Evolutionary conservation across 768 basidiomycete species (phyloP).

Genomic region (Pleurotus eryngii): DNA sequence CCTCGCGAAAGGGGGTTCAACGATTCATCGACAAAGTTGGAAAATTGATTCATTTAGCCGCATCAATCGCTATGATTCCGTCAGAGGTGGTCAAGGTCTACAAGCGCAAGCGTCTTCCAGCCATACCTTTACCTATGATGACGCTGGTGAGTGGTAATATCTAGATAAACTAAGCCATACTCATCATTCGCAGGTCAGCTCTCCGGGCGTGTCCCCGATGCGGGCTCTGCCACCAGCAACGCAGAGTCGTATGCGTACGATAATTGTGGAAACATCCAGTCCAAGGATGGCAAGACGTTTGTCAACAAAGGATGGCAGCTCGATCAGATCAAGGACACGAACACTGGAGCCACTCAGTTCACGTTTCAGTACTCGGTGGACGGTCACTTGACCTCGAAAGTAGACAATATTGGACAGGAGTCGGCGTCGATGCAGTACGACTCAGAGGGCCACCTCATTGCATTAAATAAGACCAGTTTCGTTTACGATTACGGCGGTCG

Average conservation of each 20-base stretch:
- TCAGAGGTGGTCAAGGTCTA: neutral
- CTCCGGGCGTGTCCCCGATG: neutral
- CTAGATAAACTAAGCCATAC: neutral
- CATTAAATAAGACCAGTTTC: neutral
- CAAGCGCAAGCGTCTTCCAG: neutral
- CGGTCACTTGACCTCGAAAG: neutral
- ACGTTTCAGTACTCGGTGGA: constrained; percentile 2
- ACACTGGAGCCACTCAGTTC: neutral
- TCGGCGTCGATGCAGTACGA: constrained; percentile 3
- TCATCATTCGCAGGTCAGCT: neutral
- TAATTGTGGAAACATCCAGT: constrained; percentile 5
- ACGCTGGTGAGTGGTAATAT: neutral
- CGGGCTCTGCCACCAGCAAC: too few species aligned
- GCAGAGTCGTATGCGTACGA: constrained; percentile 4
- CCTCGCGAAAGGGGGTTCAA: neutral
- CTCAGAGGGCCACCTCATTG: neutral
- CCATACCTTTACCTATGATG: neutral
- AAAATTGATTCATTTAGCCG: constrained; percentile 9
- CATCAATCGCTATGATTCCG: constrained; percentile 7
- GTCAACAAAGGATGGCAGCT: constrained; percentile 11
- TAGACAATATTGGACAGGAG: neutral
- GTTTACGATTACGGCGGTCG: constrained; percentile 11
- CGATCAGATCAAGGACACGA: neutral
- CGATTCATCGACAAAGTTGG: constrained; percentile 10
- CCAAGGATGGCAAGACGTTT: constrained; percentile 7